Evolutionary conservation across 108 stramenopile genomes (phyloP).

Genomic region (Poteriospumella lacustris): DNA sequence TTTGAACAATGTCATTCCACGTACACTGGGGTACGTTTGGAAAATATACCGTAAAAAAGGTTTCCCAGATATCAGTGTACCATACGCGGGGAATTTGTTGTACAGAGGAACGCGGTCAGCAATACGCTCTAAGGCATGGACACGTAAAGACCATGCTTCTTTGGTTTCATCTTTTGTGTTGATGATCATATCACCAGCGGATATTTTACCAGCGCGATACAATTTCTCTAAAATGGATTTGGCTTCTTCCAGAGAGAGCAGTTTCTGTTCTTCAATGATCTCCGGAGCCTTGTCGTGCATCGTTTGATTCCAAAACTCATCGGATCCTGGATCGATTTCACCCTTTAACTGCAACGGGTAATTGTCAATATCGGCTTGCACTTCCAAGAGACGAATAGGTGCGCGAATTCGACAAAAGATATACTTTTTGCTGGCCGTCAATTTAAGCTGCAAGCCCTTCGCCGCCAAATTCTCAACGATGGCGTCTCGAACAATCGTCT

Average conservation of each 20-base stretch:
- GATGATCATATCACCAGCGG: constrained; percentile 33
- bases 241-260: constrained; percentile 27
- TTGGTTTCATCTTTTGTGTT: constrained; percentile 33
- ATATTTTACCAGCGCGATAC: constrained; percentile 34
- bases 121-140: constrained; percentile 39
- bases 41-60: constrained; percentile 32
- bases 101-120: constrained; percentile 31
- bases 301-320: not conserved
- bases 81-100: constrained; percentile 37
- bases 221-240: constrained; percentile 35
- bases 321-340: constrained; percentile 32
- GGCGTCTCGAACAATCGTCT: constrained; percentile 36
- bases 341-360: constrained; percentile 43
- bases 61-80: constrained; percentile 10
- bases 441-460: constrained; percentile 47
- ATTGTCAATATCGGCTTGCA: constrained; percentile 32
- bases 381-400: constrained; percentile 36
- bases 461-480: constrained; percentile 33
- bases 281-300: constrained; percentile 23
- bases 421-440: constrained; percentile 26
- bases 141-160: constrained; percentile 29
- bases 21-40: constrained; percentile 42
- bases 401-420: constrained; percentile 42
- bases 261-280: constrained; percentile 35
- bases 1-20: constrained; percentile 38